phyloP scores from a whole-genome alignment of 2,329 filamentous ascomycete species.

The Aspergillus puulaauensis region DNA sequence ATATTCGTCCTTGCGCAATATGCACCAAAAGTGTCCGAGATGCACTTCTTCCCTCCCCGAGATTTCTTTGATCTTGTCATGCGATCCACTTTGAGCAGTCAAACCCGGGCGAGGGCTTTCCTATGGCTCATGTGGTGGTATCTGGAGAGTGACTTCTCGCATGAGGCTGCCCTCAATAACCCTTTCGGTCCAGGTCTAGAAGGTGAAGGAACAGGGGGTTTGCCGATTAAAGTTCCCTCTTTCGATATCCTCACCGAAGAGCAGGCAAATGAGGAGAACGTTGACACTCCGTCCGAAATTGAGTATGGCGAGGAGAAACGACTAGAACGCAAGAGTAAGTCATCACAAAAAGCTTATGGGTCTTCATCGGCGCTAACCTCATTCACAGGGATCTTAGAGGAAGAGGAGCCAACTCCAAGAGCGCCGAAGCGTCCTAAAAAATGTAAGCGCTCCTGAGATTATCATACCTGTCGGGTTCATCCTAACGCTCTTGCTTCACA shows the following conservation, averaged over 20 bases:
- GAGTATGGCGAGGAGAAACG: slow-evolving; percentile 50
- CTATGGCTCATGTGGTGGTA: slow-evolving; percentile 99
- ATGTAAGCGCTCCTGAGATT: slow-evolving; percentile 24
- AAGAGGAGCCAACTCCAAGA: slow-evolving; percentile 47
- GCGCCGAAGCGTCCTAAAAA: slow-evolving; percentile 47
- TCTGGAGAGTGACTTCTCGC: slow-evolving; percentile 89
- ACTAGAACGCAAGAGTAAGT: slow-evolving; percentile 47
- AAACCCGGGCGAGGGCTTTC: slow-evolving; percentile 81
- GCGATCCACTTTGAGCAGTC: slow-evolving; percentile 78
- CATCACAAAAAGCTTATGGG: background rate
- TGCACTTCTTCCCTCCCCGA: slow-evolving; percentile 79
- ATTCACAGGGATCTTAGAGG: slow-evolving; percentile 45
- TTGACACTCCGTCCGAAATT: slow-evolving; percentile 49
- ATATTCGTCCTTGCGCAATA: slow-evolving; percentile 92
- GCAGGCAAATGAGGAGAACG: slow-evolving; percentile 51
- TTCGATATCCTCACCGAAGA: slow-evolving; percentile 50
- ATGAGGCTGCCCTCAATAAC: slow-evolving; percentile 83
- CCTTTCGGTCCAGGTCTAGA: slow-evolving; percentile 69
- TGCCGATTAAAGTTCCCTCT: slow-evolving; percentile 48
- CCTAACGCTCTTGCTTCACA: background rate
- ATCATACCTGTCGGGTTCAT: background rate
- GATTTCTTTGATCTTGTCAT: slow-evolving; percentile 98
- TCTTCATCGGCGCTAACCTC: slow-evolving; percentile 11
- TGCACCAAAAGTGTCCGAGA: slow-evolving; percentile 85
- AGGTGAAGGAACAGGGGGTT: slow-evolving; percentile 42